Evolutionary conservation across 1,139 yeast genomes (phyloP), one percentile per base, ranked within the genome.

Genomic region (Saccharomyces pastorianus): DNA sequence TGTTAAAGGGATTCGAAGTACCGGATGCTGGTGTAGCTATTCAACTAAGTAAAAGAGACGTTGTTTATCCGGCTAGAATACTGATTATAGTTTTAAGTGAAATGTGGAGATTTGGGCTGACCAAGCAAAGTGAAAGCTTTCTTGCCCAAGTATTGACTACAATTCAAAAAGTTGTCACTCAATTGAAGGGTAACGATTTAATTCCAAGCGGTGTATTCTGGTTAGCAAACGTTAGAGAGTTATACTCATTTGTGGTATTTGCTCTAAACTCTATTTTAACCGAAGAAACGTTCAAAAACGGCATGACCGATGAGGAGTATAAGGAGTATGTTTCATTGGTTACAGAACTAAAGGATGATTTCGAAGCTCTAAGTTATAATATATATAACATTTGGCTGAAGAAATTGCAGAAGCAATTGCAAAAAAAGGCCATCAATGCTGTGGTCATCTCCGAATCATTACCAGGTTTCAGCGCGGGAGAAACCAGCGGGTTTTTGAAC

Each of bases 361-460:
- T 93, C 64, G 97, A 91, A 73, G 87, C 93, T 11, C 80, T 93
- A 58, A 90, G 96, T 49, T 93, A 86, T 75, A 93, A 93, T 73
- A 88, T 95, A 60, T 93, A 91, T 74, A 95, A 91, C 71, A 87
- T 93, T 77, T 91, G 97, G 98, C 85, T 93, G 90, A 90, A 89
- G 76, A 93, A 88, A 72, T 81, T 93, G 80, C 95, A 91, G 74
- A 88, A 88, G 70, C 88, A 86, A 60, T 76, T 93, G 67, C 96
- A 89, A 70, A 89, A 88, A 80, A 88, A 89, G 76, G 93, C 93
- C 51, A 85, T 93, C 48, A 85, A 96, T 13, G 98, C 98, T 2
- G 95, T 95, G 59, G 95, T 93, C 32, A 79, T 90, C 66, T 88
- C 96, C 1, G 99, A 93, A 74, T 85, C 96, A 0, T 80, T 93